A percentile compares a stretch with the other conserved stretches of the same genome.
These are phyloP conservation scores for Trichoderma koningii DNA, from an alignment of 2,329 filamentous ascomycete genomes.

Conservation along the genomic window DNA sequence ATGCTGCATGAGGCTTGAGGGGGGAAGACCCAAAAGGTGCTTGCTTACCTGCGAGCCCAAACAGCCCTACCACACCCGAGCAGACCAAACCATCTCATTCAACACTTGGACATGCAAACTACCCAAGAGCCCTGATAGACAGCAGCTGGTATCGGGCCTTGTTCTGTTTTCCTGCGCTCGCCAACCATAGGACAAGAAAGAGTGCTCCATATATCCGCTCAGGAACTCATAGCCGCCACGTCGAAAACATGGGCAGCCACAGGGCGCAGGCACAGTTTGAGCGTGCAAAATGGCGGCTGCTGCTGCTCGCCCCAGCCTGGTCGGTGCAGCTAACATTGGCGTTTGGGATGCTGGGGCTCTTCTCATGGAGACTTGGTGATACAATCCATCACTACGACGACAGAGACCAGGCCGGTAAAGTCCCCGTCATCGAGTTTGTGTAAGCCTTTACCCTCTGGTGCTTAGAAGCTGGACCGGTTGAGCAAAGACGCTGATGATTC, in stretches of 20 bases:
- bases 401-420: slow-evolving; percentile 42
- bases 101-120: not conserved
- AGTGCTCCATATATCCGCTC: not conserved
- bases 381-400: slow-evolving; percentile 49
- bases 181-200: slow-evolving; percentile 1
- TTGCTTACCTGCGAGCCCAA: slow-evolving; percentile 18
- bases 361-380: slow-evolving; percentile 54
- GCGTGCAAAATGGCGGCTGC: slow-evolving; percentile 53
- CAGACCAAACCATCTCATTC: not conserved
- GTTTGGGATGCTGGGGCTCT: slow-evolving; percentile 52
- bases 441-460: slow-evolving; percentile 40
- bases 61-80: slow-evolving; percentile 17
- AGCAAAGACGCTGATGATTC: not conserved
- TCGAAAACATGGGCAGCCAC: slow-evolving; percentile 43
- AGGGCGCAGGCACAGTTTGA: slow-evolving; percentile 56
- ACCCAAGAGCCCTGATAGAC: not conserved
- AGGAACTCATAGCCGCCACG: slow-evolving; percentile 12
- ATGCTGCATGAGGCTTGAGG: slow-evolving; percentile 6
- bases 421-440: slow-evolving; percentile 53
- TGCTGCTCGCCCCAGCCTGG: slow-evolving; percentile 55
- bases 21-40: slow-evolving; percentile 1
- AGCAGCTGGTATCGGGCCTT: slow-evolving; percentile 12
- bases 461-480: not conserved
- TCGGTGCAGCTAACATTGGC: slow-evolving; percentile 50
- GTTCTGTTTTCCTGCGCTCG: not conserved